A percentile compares a stretch with the other conserved stretches of the same genome.
Evolutionary conservation across 2,329 filamentous ascomycete species (phyloP).

Genomic region (Pseudogymnoascus sp.): DNA sequence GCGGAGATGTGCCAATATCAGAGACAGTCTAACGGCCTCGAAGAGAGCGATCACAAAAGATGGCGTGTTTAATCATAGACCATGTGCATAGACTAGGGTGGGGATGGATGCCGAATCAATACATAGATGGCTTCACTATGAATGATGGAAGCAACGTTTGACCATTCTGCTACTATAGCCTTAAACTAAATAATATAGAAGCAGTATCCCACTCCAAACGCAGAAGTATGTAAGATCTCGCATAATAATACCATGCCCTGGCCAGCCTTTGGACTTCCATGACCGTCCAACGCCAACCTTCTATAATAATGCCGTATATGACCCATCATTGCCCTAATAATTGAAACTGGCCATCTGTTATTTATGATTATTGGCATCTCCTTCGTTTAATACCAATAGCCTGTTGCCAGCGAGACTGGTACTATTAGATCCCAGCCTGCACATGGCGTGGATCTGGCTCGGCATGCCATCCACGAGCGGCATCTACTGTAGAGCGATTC

Average conservation of each 20-base stretch:
- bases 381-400: background rate
- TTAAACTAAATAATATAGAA: background rate
- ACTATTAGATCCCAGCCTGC: background rate
- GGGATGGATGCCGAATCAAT: background rate
- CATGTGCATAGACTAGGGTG: background rate
- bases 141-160: background rate
- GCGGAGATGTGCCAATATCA: constrained; percentile 61
- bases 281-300: background rate
- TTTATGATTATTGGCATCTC: background rate
- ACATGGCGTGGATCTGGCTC: background rate
- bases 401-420: background rate
- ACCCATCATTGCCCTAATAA: background rate
- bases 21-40: constrained; percentile 24
- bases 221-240: background rate
- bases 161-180: background rate
- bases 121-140: background rate
- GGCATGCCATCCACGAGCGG: background rate
- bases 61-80: background rate
- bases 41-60: background rate
- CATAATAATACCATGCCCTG: background rate
- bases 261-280: background rate
- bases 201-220: background rate
- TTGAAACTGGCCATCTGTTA: background rate
- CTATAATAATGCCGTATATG: background rate
- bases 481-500: background rate